These are phyloP conservation scores for Penicillium verrucosum DNA, from an alignment of 2,329 filamentous ascomycete genomes.

Conservation along the genomic window DNA sequence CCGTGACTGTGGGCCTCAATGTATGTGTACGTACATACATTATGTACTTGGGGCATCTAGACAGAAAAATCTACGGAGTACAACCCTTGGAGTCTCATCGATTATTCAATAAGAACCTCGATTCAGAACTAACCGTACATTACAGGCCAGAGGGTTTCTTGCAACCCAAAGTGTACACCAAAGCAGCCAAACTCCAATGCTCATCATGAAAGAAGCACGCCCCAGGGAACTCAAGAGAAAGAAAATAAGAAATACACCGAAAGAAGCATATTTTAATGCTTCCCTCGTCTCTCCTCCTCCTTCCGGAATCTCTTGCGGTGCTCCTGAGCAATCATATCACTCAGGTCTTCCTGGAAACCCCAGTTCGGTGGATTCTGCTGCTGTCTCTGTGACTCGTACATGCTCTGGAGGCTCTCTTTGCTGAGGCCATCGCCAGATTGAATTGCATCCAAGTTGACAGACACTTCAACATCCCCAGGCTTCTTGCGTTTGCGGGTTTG, in stretches of 20 bases:
- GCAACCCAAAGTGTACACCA: not conserved
- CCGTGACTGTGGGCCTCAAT: not conserved
- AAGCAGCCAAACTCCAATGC: constrained; percentile 5
- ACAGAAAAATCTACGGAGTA: not conserved
- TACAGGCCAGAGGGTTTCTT: not conserved
- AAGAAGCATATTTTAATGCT: constrained; percentile 38
- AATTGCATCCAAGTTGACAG: constrained; percentile 80
- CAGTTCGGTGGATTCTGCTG: constrained; percentile 66
- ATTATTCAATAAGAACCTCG: not conserved
- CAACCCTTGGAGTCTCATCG: not conserved
- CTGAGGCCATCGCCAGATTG: constrained; percentile 71
- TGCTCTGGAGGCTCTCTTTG: constrained; percentile 76
- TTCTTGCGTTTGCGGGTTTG: constrained; percentile 84
- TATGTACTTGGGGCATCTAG: too few species aligned
- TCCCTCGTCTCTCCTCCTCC: constrained; percentile 73
- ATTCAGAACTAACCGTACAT: not conserved
- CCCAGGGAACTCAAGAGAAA: not conserved
- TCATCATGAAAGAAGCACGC: not conserved
- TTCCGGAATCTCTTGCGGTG: constrained; percentile 85
- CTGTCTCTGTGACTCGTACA: constrained; percentile 71
- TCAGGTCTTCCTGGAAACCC: constrained; percentile 83
- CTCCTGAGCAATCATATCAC: constrained; percentile 93
- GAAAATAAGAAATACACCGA: not conserved
- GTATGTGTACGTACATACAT: not conserved
- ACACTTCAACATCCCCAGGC: constrained; percentile 90